phyloP scores from a whole-genome alignment of 148 eudicot species.

The Spergularia marina region DNA sequence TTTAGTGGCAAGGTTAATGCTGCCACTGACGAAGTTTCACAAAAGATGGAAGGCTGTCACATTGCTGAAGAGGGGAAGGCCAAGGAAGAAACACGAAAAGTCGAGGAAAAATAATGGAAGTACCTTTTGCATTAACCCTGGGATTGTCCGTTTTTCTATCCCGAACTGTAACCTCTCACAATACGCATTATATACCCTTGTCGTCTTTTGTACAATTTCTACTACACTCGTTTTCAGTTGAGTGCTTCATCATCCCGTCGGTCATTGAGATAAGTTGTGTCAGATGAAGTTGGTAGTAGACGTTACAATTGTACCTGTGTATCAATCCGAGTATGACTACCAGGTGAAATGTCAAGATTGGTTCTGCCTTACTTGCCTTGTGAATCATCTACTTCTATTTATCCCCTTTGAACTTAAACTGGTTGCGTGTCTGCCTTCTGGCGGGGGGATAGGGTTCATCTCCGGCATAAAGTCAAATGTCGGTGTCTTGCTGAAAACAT shows the following conservation, averaged over 20 bases:
- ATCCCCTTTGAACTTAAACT: too few relatives aligned
- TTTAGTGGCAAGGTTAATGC: conserved; percentile 45
- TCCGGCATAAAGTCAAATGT: too few relatives aligned
- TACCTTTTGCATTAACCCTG: conserved; percentile 2
- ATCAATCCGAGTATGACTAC: not conserved
- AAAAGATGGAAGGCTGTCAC: conserved; percentile 51
- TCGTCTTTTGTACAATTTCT: conserved; percentile 16
- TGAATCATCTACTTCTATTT: too few relatives aligned
- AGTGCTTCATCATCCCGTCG: not conserved
- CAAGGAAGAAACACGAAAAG: conserved; percentile 41
- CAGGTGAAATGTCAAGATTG: too few relatives aligned
- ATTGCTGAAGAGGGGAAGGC: conserved; percentile 50
- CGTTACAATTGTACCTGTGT: not conserved
- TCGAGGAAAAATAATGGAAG: conserved; percentile 15
- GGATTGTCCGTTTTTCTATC: conserved; percentile 18
- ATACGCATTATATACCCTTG: not conserved
- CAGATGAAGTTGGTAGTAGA: not conserved
- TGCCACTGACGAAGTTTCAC: conserved; percentile 44
- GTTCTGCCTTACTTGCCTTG: too few relatives aligned
- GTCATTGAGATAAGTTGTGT: not conserved
- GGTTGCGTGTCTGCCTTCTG: too few relatives aligned
- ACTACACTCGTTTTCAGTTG: not conserved
- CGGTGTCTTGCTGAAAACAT: too few relatives aligned
- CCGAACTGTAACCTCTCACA: not conserved
- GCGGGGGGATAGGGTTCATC: too few relatives aligned